Evolutionary conservation across 2,329 filamentous ascomycete genomes (phyloP).

Genomic region (Daldinia sp.): DNA sequence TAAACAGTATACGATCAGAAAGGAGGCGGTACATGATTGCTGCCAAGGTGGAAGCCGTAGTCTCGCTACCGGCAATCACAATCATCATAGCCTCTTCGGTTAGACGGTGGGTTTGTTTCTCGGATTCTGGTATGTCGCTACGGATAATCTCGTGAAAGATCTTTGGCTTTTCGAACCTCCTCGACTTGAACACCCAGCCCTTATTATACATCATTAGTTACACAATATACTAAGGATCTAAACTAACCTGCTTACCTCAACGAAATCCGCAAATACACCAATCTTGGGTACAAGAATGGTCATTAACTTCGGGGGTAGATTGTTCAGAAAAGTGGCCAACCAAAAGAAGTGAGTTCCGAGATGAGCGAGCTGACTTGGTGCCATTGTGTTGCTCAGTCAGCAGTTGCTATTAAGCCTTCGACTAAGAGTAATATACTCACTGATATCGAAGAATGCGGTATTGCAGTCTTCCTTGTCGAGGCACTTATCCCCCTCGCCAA

Average conservation of each 20-base stretch:
- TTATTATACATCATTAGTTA: conserved; percentile 12
- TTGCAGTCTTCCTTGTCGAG: conserved; percentile 46
- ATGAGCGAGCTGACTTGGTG: conserved; percentile 30
- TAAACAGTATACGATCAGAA: conserved; percentile 19
- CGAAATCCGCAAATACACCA: conserved; percentile 24
- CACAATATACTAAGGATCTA: background rate
- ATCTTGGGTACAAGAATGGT: conserved; percentile 30
- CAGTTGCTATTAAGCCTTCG: background rate
- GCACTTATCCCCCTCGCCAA: conserved; percentile 40
- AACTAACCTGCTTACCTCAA: conserved; percentile 18
- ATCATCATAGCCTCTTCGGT: conserved; percentile 34
- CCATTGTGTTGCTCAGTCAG: conserved; percentile 16
- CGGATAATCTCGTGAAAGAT: conserved; percentile 41
- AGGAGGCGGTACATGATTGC: conserved; percentile 36
- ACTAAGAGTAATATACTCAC: conserved; percentile 11
- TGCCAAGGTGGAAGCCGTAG: conserved; percentile 34
- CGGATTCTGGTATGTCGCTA: conserved; percentile 33
- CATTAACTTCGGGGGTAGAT: conserved; percentile 38
- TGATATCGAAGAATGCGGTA: conserved; percentile 40
- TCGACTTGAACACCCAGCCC: conserved; percentile 29
- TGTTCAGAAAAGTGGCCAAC: conserved; percentile 34
- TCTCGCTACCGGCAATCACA: conserved; percentile 34
- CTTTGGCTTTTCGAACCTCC: conserved; percentile 33
- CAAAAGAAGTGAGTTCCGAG: conserved; percentile 38
- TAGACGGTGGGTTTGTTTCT: conserved; percentile 33